Conservation (phyloP, 2,329 filamentous ascomycete genomes). For the Tolypocladium inflatum region DNA sequence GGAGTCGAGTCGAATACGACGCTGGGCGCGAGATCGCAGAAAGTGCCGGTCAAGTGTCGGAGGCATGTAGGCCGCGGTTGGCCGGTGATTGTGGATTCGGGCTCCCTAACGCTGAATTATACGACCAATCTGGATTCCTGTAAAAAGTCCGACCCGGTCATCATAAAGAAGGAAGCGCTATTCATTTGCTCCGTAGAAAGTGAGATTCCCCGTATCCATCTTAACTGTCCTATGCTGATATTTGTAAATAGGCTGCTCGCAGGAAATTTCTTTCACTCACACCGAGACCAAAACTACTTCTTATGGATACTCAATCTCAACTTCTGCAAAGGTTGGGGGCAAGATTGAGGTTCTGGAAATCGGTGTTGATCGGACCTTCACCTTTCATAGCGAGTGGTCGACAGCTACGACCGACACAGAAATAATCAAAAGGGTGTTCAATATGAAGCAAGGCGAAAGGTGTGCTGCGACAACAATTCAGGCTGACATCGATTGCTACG, state of each 20-base stretch:
- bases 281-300: background rate
- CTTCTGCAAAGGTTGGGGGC: background rate
- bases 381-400: background rate
- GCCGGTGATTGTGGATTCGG: accelerated
- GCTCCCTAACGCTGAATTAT: background rate
- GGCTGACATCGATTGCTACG: background rate
- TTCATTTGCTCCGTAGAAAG: background rate
- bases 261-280: background rate
- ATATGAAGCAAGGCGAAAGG: background rate
- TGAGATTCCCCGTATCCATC: background rate
- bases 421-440: background rate
- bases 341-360: background rate
- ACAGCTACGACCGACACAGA: background rate
- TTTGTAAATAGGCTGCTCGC: background rate
- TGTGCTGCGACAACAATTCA: background rate
- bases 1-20: background rate
- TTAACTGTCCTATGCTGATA: background rate
- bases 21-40: background rate
- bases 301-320: background rate
- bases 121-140: background rate
- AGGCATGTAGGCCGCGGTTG: background rate
- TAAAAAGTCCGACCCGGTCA: background rate
- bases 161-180: background rate
- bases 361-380: background rate
- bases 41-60: background rate